A percentile compares a stretch with the other conserved stretches of the same genome.
Evolutionary conservation across 2,329 filamentous ascomycete species (phyloP).

Genomic region (Aspergillus bombycis): DNA sequence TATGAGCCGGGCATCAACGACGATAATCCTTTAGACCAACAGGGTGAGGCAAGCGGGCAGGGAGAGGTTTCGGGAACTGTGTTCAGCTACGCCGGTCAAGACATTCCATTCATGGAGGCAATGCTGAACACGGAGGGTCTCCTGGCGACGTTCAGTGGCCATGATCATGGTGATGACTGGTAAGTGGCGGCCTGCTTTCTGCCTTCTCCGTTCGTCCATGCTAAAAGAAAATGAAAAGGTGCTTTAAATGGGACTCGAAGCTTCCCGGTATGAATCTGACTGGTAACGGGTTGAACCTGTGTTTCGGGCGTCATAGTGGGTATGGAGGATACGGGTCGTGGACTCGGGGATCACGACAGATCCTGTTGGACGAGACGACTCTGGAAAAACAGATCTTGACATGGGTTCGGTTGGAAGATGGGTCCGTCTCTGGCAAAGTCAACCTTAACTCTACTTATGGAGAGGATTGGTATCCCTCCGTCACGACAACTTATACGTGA

Average conservation of each 20-base stretch:
- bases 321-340: conserved; percentile 71
- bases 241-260: conserved; percentile 45
- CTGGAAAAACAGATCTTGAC: conserved; percentile 52
- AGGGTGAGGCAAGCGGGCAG: conserved; percentile 10
- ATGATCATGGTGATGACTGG: conserved; percentile 68
- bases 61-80: conserved; percentile 28
- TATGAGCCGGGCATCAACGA: conserved; percentile 53
- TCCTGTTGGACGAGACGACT: conserved; percentile 52
- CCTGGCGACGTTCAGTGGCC: conserved; percentile 64
- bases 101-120: conserved; percentile 66
- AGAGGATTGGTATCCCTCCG: neutral
- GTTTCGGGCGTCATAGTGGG: conserved; percentile 68
- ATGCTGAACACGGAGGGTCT: conserved; percentile 59
- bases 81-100: conserved; percentile 43
- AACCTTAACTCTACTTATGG: conserved; percentile 55
- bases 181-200: conserved; percentile 38
- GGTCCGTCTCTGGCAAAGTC: conserved; percentile 55
- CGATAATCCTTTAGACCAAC: conserved; percentile 40
- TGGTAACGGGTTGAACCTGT: conserved; percentile 53
- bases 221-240: conserved; percentile 20
- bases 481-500: no score
- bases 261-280: conserved; percentile 35
- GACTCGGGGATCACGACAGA: conserved; percentile 63
- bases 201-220: neutral
- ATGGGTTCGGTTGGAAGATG: conserved; percentile 65